Percentiles rank a stretch among this genome's conserved stretches.
Evolutionary conservation across 169 alveolate genomes (phyloP).

Genomic region (Condylostoma magnum): DNA sequence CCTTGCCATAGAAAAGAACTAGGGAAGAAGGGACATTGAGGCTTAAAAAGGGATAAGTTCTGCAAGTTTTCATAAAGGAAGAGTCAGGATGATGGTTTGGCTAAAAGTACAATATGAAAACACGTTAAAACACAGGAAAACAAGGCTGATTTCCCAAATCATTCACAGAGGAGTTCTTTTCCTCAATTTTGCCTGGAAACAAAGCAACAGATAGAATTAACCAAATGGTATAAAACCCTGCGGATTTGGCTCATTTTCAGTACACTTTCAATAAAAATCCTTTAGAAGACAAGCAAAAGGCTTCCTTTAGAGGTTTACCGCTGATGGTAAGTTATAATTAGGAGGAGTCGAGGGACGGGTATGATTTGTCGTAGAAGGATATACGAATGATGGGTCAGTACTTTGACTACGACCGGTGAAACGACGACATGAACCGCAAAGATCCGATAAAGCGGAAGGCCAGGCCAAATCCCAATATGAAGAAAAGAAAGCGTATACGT

Average conservation of each 20-base stretch:
- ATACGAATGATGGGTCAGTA: conserved; percentile 6
- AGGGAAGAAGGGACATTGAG: too few species aligned
- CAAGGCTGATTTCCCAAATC: conserved; percentile 22
- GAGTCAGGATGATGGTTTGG: conserved; percentile 31
- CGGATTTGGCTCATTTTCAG: conserved; percentile 8
- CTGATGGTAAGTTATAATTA: conserved; percentile 9
- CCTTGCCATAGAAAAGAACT: too few species aligned
- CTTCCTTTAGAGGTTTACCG: conserved; percentile 22
- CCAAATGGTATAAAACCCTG: conserved; percentile 8
- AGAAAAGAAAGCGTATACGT: conserved; percentile 6
- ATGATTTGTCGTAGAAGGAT: conserved; percentile 16
- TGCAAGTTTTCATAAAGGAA: conserved; percentile 7
- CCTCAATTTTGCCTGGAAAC: not conserved
- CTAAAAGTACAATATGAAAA: conserved; percentile 11
- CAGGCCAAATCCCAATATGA: conserved; percentile 27
- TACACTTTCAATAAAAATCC: conserved; percentile 1
- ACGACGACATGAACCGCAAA: conserved; percentile 25
- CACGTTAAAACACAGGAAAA: conserved; percentile 1
- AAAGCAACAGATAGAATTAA: not conserved
- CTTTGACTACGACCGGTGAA: conserved; percentile 31
- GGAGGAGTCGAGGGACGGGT: too few species aligned
- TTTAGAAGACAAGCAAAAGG: conserved; percentile 2
- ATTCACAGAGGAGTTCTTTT: conserved; percentile 5
- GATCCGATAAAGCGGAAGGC: conserved; percentile 23
- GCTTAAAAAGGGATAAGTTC: conserved; percentile 8